Conservation (phyloP, 495 filamentous ascomycete species). For the Barbatosphaeria neglecta region DNA sequence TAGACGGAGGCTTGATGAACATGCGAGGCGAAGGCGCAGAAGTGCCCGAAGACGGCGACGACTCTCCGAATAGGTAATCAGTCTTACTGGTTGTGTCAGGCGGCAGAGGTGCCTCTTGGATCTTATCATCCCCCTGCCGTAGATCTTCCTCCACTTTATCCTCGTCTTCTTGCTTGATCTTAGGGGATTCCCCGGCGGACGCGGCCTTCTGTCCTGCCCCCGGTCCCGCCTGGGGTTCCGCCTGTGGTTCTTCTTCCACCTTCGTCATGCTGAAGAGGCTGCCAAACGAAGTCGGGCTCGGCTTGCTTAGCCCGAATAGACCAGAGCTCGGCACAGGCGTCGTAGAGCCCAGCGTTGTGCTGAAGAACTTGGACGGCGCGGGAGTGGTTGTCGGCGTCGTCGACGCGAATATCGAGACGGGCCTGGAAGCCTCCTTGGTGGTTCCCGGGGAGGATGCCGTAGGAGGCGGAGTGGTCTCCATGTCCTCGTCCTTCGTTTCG, state of each 20-base stretch:
- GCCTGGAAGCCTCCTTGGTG: conserved; percentile 15
- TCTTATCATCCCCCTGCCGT: too few species aligned
- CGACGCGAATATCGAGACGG: conserved; percentile 28
- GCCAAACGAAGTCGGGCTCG: conserved; percentile 1
- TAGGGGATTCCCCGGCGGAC: conserved; percentile 10
- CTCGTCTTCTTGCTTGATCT: conserved; percentile 23
- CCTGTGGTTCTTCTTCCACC: neutral
- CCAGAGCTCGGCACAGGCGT: conserved; percentile 4
- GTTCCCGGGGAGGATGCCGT: conserved; percentile 18
- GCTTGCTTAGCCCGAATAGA: conserved; percentile 15
- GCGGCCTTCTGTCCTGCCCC: too few species aligned
- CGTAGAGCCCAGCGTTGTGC: conserved; percentile 2
- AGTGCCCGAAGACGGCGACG: conserved; percentile 50
- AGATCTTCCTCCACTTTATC: conserved; percentile 18
- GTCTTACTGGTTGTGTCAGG: conserved; percentile 66
- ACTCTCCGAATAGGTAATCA: conserved; percentile 51
- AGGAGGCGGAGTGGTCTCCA: conserved; percentile 28
- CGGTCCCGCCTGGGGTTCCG: too few species aligned
- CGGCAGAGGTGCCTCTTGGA: conserved; percentile 52
- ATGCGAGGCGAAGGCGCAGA: conserved; percentile 28
- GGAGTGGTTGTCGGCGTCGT: conserved; percentile 47
- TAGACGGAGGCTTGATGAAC: conserved; percentile 13
- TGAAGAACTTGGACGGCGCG: conserved; percentile 33
- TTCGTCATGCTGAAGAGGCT: conserved; percentile 14
- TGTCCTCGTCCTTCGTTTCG: conserved; percentile 48